phyloP scores from a whole-genome alignment of 225 moss, liverwort and hornwort genomes.

The Pseudoscleropodium purum region DNA sequence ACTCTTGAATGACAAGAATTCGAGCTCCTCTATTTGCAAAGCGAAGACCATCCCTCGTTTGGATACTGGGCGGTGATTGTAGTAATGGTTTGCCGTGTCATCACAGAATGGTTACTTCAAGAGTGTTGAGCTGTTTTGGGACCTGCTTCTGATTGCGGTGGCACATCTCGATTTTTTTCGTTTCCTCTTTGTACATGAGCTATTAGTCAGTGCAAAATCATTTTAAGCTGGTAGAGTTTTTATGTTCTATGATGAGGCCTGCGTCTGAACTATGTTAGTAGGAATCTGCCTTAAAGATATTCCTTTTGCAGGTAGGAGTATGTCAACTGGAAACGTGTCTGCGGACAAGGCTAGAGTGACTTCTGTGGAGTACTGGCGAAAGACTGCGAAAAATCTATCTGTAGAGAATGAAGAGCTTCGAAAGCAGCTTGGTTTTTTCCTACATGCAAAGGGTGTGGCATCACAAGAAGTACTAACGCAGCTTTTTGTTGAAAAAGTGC shows the following conservation, averaged over 20 bases:
- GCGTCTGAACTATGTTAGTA: neutral
- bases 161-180: neutral
- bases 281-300: neutral
- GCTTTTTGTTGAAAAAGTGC: constrained; percentile 18
- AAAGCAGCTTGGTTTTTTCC: constrained; percentile 10
- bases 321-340: neutral
- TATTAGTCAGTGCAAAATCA: neutral
- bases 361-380: constrained; percentile 38
- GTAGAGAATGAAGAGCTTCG: constrained; percentile 38
- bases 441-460: constrained; percentile 8
- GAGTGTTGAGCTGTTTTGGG: neutral
- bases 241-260: neutral
- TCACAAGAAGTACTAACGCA: constrained; percentile 17
- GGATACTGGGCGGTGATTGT: neutral
- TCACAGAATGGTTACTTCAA: neutral
- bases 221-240: neutral
- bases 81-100: neutral
- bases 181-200: neutral
- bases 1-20: neutral
- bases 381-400: constrained; percentile 10
- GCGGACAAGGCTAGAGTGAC: constrained; percentile 5
- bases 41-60: neutral
- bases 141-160: neutral
- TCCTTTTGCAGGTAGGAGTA: constrained; percentile 1
- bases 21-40: neutral